Conservation (phyloP, 305 asterid genomes). For the Ilex paraguariensis region DNA sequence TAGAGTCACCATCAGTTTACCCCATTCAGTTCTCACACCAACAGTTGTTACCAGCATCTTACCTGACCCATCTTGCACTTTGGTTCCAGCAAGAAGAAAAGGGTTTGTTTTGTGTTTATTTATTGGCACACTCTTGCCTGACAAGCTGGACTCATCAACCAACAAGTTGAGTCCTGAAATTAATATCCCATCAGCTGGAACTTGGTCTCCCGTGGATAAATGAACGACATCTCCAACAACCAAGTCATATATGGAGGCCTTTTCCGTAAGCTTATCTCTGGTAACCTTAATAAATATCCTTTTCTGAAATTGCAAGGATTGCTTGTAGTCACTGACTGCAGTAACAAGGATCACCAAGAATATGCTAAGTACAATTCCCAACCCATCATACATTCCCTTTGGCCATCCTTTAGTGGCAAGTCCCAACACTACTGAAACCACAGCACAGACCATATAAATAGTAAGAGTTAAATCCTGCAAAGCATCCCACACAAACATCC, state of each 20-base stretch:
- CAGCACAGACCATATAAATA: conserved; percentile 67
- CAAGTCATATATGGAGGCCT: conserved; percentile 52
- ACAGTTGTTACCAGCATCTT: conserved; percentile 71
- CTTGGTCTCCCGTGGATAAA: conserved; percentile 69
- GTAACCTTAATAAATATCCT: conserved; percentile 55
- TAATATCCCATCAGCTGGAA: conserved; percentile 76
- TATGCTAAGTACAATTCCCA: conserved; percentile 61
- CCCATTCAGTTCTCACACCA: conserved; percentile 91
- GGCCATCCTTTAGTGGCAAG: conserved; percentile 85
- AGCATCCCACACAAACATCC: conserved; percentile 78
- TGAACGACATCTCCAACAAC: conserved; percentile 77
- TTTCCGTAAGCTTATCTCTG: conserved; percentile 45
- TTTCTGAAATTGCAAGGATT: conserved; percentile 67
- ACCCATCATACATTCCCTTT: conserved; percentile 67
- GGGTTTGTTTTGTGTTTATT: conserved; percentile 41
- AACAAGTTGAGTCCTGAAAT: conserved; percentile 60
- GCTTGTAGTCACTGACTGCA: conserved; percentile 71
- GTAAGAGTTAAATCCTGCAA: conserved; percentile 70
- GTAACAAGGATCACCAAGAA: conserved; percentile 68
- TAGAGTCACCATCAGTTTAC: conserved; percentile 61
- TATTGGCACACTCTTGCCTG: conserved; percentile 79
- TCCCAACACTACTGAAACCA: conserved; percentile 67
- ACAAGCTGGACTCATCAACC: conserved; percentile 70
- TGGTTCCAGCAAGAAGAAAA: conserved; percentile 65
- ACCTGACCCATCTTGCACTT: conserved; percentile 78